These are phyloP conservation scores for Saccharum officinarum DNA, from an alignment of 176 grass and related monocot species.

Conservation along the genomic window DNA sequence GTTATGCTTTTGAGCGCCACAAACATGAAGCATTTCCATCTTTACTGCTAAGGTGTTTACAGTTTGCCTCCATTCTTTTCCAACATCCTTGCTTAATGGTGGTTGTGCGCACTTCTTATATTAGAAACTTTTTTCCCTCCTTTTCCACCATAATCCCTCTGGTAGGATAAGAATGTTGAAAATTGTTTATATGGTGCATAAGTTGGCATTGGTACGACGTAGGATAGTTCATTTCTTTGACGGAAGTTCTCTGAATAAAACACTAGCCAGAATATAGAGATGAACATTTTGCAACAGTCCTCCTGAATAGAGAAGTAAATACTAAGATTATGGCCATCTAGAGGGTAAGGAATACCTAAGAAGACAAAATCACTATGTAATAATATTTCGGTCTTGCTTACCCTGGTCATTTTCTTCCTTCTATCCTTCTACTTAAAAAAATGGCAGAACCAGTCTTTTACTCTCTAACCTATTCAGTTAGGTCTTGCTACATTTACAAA, in stretches of 20 bases:
- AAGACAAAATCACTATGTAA: neutral
- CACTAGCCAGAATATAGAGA: neutral
- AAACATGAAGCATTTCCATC: neutral
- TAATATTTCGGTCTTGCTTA: neutral
- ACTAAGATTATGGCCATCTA: neutral
- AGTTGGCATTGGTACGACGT: neutral
- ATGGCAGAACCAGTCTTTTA: neutral
- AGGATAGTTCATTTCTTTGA: constrained; percentile 1
- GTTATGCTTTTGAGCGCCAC: neutral
- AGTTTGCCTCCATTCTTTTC: neutral
- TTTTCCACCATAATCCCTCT: neutral
- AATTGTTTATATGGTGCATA: neutral
- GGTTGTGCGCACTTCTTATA: neutral
- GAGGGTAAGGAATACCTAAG: neutral
- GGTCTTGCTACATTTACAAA: neutral
- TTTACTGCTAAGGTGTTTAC: neutral
- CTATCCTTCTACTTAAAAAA: neutral
- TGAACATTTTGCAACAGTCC: neutral
- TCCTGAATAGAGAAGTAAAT: neutral
- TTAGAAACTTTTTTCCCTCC: neutral
- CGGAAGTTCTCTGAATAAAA: neutral
- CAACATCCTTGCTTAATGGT: neutral
- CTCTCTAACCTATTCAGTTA: neutral
- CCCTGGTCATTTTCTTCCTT: neutral
- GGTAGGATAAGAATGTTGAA: neutral